Evolutionary conservation across 139 green algal genomes (phyloP).

Genomic region (Micractinium conductrix): DNA sequence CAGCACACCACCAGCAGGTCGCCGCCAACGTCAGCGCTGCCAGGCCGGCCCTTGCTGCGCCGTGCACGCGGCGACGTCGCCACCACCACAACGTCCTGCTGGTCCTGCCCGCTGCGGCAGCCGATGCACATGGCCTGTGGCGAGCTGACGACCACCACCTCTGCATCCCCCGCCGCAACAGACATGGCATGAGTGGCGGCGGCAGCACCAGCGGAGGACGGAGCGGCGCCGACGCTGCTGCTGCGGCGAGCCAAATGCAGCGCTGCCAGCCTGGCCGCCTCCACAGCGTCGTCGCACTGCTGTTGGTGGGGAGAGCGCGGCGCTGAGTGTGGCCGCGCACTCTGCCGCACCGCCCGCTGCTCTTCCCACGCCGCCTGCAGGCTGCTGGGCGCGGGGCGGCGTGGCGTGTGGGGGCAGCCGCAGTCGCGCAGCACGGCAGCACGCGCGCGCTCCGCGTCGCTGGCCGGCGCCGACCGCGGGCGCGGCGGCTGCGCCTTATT

Average conservation of each 20-base stretch:
- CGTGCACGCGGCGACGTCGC: background rate
- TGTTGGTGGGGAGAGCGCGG: background rate
- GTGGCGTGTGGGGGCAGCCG: constrained; percentile 14
- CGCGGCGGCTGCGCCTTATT: constrained; percentile 8
- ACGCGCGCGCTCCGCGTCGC: background rate
- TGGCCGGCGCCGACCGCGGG: background rate
- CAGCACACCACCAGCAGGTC: background rate
- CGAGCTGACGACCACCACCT: constrained; percentile 1
- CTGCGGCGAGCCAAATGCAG: no score
- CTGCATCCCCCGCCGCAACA: background rate
- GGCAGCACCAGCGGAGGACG: background rate
- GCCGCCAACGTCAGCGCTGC: background rate
- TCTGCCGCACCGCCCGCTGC: background rate
- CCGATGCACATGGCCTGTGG: background rate
- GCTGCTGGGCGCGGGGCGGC: background rate
- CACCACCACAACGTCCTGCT: background rate
- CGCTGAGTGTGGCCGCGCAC: background rate
- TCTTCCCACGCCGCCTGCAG: no score
- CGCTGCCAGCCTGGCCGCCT: background rate
- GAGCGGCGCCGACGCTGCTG: background rate
- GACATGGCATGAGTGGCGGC: background rate
- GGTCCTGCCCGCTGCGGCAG: background rate
- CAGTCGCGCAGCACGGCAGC: constrained; percentile 8
- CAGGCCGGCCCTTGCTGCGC: no score
- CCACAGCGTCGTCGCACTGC: background rate